phyloP scores from a whole-genome alignment of 2,329 filamentous ascomycete genomes.

The Ascochyta viciae-villosae region DNA sequence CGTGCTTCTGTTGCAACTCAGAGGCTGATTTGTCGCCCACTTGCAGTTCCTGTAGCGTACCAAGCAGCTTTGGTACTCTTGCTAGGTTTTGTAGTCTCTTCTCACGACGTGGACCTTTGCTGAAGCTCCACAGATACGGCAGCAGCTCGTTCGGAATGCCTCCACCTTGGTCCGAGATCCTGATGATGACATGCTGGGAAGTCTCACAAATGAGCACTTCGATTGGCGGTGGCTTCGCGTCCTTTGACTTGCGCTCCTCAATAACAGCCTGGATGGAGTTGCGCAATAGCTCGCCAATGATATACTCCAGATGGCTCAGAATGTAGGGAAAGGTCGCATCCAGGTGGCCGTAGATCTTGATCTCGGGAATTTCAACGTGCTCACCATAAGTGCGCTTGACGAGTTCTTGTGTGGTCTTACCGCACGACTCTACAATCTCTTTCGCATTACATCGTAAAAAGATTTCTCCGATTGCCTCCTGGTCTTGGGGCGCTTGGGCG shows the following conservation, averaged over 20 bases:
- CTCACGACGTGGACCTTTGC: slow-evolving; percentile 83
- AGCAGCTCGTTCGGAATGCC: slow-evolving; percentile 85
- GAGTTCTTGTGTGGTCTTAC: slow-evolving; percentile 75
- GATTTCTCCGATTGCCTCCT: slow-evolving; percentile 93
- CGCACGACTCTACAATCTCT: slow-evolving; percentile 86
- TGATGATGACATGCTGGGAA: slow-evolving; percentile 92
- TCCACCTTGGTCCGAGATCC: slow-evolving; percentile 93
- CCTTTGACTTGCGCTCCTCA: slow-evolving; percentile 67
- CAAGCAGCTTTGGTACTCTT: slow-evolving; percentile 88
- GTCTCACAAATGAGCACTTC: slow-evolving; percentile 95
- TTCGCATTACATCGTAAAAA: slow-evolving; percentile 91
- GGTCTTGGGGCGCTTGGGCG: slow-evolving; percentile 66
- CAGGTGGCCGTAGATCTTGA: slow-evolving; percentile 83
- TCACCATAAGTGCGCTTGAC: slow-evolving; percentile 77
- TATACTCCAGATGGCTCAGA: slow-evolving; percentile 94
- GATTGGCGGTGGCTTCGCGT: slow-evolving; percentile 74
- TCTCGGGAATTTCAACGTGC: slow-evolving; percentile 75
- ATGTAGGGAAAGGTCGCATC: slow-evolving; percentile 96
- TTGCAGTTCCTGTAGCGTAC: slow-evolving; percentile 86
- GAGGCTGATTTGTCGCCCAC: slow-evolving; percentile 35
- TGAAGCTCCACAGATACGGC: slow-evolving; percentile 95
- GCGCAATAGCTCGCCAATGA: slow-evolving; percentile 90
- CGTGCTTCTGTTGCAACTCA: slow-evolving; percentile 27
- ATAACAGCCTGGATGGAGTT: slow-evolving; percentile 95
- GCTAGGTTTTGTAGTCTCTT: slow-evolving; percentile 83